These are phyloP conservation scores for Sclerotinia glacialis DNA, from an alignment of 2,329 filamentous ascomycete genomes.

Conservation along the genomic window DNA sequence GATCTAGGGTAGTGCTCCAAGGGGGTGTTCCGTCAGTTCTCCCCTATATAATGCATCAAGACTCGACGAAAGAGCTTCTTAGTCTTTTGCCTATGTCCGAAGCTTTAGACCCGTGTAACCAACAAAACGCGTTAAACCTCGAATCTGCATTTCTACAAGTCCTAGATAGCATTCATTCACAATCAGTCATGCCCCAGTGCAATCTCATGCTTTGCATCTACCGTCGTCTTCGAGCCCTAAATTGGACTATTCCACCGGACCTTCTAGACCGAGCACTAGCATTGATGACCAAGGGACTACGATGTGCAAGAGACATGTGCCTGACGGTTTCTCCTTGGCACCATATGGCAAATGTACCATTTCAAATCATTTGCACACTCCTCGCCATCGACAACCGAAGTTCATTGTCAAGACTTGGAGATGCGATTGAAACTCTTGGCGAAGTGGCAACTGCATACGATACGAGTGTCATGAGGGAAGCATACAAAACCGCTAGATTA, in stretches of 20 bases:
- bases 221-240: conserved; percentile 10
- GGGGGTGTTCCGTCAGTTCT: background rate
- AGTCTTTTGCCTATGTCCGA: conserved; percentile 17
- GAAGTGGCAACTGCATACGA: conserved; percentile 17
- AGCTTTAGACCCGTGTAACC: conserved; percentile 14
- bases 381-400: conserved; percentile 23
- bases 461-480: conserved; percentile 17
- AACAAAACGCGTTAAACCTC: background rate
- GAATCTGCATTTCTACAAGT: conserved; percentile 6
- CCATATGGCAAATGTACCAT: conserved; percentile 25
- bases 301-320: conserved; percentile 12
- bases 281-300: background rate
- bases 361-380: conserved; percentile 24
- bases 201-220: conserved; percentile 20
- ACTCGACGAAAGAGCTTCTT: conserved; percentile 20
- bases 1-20: conserved; percentile 12
- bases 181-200: conserved; percentile 15
- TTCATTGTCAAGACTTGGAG: conserved; percentile 16
- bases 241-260: background rate
- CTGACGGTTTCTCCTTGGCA: conserved; percentile 17
- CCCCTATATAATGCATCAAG: background rate
- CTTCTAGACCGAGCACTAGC: background rate
- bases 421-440: conserved; percentile 22
- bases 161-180: conserved; percentile 2
- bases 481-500: conserved; percentile 20